Percentiles rank a stretch among this genome's conserved stretches.
Evolutionary conservation across 2,329 filamentous ascomycete genomes (phyloP).

Genomic region (Colletotrichum lupini): DNA sequence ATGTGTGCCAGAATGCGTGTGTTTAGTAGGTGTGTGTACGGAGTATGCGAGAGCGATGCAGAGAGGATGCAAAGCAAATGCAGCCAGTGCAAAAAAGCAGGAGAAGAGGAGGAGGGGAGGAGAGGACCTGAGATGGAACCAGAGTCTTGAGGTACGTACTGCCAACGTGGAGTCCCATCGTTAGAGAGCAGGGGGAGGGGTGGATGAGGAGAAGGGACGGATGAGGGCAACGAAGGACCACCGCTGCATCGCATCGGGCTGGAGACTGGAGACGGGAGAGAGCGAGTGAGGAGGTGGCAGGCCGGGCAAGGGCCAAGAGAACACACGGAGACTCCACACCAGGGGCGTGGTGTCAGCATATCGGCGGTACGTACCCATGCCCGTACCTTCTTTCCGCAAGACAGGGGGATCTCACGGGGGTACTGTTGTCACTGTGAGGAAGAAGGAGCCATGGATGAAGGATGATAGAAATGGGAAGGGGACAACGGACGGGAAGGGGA

Average conservation of each 20-base stretch:
- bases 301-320: background rate
- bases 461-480: background rate
- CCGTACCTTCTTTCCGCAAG: conserved; percentile 11
- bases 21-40: background rate
- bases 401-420: background rate
- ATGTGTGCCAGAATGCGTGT: too few relatives aligned
- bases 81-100: conserved; percentile 22
- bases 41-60: conserved; percentile 15
- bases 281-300: background rate
- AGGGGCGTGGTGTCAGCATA: conserved; percentile 9
- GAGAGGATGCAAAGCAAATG: conserved; percentile 17
- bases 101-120: background rate
- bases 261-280: background rate
- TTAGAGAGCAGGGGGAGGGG: background rate
- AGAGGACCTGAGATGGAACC: background rate
- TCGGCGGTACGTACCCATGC: conserved; percentile 6
- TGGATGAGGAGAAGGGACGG: background rate
- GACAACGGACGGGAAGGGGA: background rate
- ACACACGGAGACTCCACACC: conserved; percentile 8
- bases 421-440: background rate
- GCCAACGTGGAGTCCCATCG: background rate
- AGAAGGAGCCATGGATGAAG: background rate
- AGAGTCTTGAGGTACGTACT: background rate
- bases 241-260: background rate
- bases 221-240: background rate